A percentile compares a stretch with the other conserved stretches of the same genome.
These are phyloP conservation scores for Trifolium repens DNA, from an alignment of 306 rosid species.

Conservation along the genomic window DNA sequence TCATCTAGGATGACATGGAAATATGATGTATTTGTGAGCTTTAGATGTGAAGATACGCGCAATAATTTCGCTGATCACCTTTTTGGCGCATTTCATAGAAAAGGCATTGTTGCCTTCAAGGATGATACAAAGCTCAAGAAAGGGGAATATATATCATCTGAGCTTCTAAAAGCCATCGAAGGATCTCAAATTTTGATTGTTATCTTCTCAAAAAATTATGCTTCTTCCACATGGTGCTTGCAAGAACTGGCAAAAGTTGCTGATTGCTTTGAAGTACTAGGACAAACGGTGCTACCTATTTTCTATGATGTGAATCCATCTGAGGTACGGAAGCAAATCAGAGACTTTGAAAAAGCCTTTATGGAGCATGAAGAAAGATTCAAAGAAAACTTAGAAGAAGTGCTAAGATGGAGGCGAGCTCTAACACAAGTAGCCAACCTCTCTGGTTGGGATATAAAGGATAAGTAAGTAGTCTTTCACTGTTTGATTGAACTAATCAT, in stretches of 20 bases:
- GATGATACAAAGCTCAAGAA: not conserved
- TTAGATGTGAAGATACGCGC: not conserved
- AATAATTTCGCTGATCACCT: not conserved
- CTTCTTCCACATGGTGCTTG: conserved; percentile 42
- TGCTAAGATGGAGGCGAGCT: conserved; percentile 27
- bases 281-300: conserved; percentile 5
- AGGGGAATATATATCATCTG: not conserved
- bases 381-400: not conserved
- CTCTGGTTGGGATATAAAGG: conserved; percentile 5
- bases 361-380: conserved; percentile 18
- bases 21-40: conserved; percentile 42
- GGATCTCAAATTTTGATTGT: conserved; percentile 11
- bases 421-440: not conserved
- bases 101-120: not conserved
- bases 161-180: conserved; percentile 21
- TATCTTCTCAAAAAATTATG: conserved; percentile 18
- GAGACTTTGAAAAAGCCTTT: not conserved
- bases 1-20: not conserved
- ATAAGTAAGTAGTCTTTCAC: not conserved
- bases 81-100: not conserved
- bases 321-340: conserved; percentile 25
- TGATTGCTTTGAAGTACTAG: not conserved
- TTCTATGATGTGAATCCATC: conserved; percentile 24
- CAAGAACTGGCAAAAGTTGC: conserved; percentile 31
- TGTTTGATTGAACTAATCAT: too few relatives aligned